Base-by-base conservation (phyloP, 768 basidiomycete genomes). In the Myochromella boudieri region DNA sequence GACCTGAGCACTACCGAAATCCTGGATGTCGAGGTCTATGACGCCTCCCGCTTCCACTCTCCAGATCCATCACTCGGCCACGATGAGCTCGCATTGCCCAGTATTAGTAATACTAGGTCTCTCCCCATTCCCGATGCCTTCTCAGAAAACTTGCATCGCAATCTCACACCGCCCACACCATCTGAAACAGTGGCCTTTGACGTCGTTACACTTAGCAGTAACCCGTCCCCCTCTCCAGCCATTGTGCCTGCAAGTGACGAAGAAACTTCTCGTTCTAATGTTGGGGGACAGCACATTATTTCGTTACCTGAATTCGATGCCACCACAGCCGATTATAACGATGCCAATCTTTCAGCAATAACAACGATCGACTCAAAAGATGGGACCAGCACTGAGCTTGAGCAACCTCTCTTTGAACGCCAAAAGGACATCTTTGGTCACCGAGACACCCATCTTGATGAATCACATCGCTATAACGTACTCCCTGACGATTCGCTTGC, bases 21-120 rank as follows among this genome's bases (percentile, higher is more conserved):
- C 37, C 54, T 70, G 44, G 80, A 81, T 55, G 68, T 80, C 18
- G 76, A 80, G 47, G 69, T 79, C 11, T 68, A 70, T 46, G 78
- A 77, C 51, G 68, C 61, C 12, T 69, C 72, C 14, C 61, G 63
- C 14, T 49, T 55, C 27, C 62, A 63, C 24, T 63, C 63, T 9
- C 61, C 63, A 21, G 54, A 46, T 18, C 41, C 53, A 14, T 45
- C 33, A 8, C 46, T 36, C 32, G 28, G 8, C 33, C 46, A 44
- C 43, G 50, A 43, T 22, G 20, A 54, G 36, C 37, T 49, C 46
- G 50, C 47, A 11, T 26, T 49, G 14, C 31, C 42, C n/a, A 32
- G 27, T 21, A 42, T 32, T 28, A 42, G 50, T 31, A 4, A 40
- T 25, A 12, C 47, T 22, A 37, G 36, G 18, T 20, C 40, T 36